Evolutionary conservation across 139 green algal species (phyloP).

Genomic region (Chlorella sp.): DNA sequence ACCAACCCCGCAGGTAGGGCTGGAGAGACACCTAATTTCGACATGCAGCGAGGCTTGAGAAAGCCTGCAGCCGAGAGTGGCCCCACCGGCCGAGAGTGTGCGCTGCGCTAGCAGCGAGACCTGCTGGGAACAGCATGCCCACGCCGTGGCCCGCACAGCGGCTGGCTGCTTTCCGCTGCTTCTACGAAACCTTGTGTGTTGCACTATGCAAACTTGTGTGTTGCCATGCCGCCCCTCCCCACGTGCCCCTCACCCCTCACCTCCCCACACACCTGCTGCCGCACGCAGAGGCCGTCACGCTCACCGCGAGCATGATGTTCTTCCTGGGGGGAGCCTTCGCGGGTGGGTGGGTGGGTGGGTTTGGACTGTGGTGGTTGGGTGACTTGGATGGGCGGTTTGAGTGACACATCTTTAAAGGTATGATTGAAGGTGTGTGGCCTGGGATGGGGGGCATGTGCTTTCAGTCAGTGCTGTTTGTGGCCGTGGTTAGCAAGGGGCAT

Average conservation of each 20-base stretch:
- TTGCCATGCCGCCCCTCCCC: too few relatives aligned
- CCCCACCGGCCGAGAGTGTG: background rate
- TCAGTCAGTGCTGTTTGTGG: too few relatives aligned
- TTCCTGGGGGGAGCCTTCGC: conserved; percentile 88
- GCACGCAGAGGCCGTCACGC: conserved; percentile 55
- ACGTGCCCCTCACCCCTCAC: background rate
- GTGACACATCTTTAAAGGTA: too few relatives aligned
- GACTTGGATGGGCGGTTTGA: too few relatives aligned
- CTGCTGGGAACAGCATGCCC: background rate
- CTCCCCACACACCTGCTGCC: background rate
- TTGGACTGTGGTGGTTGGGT: background rate
- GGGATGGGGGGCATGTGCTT: too few relatives aligned
- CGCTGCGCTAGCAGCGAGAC: background rate
- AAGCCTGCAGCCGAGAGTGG: background rate
- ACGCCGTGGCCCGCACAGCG: background rate
- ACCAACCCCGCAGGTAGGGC: conserved; percentile 19
- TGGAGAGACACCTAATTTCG: background rate
- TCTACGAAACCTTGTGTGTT: too few relatives aligned
- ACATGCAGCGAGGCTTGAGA: too few relatives aligned
- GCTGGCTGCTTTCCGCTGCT: too few relatives aligned
- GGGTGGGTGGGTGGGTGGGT: background rate
- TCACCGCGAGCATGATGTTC: conserved; percentile 74
- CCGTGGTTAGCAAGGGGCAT: too few relatives aligned
- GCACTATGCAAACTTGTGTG: too few relatives aligned
- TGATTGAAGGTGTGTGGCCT: too few relatives aligned